A percentile compares a stretch with the other conserved stretches of the same genome.
Conservation (phyloP, 306 rosid genomes). For the Pyrus pyrifolia region DNA sequence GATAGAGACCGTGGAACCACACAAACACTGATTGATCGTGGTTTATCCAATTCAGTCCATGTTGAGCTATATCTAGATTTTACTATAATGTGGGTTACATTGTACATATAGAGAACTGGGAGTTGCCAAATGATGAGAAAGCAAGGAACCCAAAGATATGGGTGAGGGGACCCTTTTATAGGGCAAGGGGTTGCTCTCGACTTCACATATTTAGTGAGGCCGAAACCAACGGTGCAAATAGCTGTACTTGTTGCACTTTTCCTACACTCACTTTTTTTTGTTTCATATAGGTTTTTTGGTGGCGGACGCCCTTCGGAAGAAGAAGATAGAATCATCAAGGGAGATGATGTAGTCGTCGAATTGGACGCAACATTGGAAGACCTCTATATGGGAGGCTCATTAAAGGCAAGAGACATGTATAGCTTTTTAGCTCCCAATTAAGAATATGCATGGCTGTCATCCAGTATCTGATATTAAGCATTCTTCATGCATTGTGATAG, state of each 20-base stretch:
- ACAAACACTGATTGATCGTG: background rate
- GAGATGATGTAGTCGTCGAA: conserved; percentile 79
- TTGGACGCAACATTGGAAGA: conserved; percentile 86
- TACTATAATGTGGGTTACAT: background rate
- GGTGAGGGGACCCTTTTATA: background rate
- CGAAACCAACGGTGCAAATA: background rate
- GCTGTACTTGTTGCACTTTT: background rate
- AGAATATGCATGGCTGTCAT: background rate
- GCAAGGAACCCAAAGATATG: background rate
- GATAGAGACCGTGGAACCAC: no score
- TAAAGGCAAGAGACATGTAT: conserved; percentile 49
- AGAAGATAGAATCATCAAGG: conserved; percentile 76
- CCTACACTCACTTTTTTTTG: background rate
- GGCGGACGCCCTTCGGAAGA: conserved; percentile 72
- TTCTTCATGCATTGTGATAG: background rate
- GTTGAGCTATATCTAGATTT: background rate
- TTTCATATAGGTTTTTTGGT: conserved; percentile 72
- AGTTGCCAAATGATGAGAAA: background rate
- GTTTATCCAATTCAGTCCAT: background rate
- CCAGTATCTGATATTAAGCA: background rate
- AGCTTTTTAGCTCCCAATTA: background rate
- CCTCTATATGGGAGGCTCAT: conserved; percentile 92
- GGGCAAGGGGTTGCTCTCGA: background rate
- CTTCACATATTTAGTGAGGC: background rate
- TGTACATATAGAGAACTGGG: background rate